A percentile compares a stretch with the other conserved stretches of the same genome.
Conservation (phyloP, 2,329 filamentous ascomycete species). For the Hirsutella minnesotensis region DNA sequence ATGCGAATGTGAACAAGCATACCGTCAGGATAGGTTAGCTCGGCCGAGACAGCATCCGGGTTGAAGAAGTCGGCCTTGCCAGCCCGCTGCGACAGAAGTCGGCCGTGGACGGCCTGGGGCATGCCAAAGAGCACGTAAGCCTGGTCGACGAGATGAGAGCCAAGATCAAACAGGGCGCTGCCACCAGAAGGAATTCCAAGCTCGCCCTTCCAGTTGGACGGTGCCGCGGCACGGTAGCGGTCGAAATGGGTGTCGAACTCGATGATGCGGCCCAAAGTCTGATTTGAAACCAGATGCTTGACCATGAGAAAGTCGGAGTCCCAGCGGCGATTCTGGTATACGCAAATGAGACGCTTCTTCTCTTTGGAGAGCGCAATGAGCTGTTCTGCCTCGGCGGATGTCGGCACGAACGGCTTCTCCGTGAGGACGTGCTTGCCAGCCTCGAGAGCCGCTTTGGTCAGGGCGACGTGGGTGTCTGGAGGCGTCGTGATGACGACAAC, state of each 20-base stretch:
- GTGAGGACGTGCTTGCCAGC: conserved; percentile 67
- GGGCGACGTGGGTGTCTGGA: conserved; percentile 56
- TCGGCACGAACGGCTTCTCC: conserved; percentile 75
- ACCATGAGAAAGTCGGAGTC: conserved; percentile 68
- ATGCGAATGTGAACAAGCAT: conserved; percentile 59
- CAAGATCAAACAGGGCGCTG: conserved; percentile 62
- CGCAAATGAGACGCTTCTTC: conserved; percentile 42
- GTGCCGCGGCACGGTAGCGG: conserved; percentile 50
- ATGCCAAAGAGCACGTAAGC: conserved; percentile 58
- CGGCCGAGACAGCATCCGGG: conserved; percentile 47
- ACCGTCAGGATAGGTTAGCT: conserved; percentile 54
- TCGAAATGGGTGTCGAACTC: conserved; percentile 78
- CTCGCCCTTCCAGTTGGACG: conserved; percentile 54
- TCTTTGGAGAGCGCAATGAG: conserved; percentile 44
- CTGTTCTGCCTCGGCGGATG: conserved; percentile 51
- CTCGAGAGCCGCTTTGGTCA: conserved; percentile 53
- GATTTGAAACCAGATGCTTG: conserved; percentile 45
- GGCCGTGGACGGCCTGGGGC: conserved; percentile 54
- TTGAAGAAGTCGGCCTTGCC: conserved; percentile 32
- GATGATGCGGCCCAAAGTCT: conserved; percentile 55
- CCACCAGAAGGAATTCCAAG: conserved; percentile 49
- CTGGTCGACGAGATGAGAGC: conserved; percentile 68
- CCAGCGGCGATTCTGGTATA: conserved; percentile 70
- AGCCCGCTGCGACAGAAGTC: conserved; percentile 54
- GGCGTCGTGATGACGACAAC: conserved; percentile 61